A percentile compares a stretch with the other conserved stretches of the same genome.
These are phyloP conservation scores for Solanum habrochaites DNA, from an alignment of 257 asterid genomes.

Conservation along the genomic window DNA sequence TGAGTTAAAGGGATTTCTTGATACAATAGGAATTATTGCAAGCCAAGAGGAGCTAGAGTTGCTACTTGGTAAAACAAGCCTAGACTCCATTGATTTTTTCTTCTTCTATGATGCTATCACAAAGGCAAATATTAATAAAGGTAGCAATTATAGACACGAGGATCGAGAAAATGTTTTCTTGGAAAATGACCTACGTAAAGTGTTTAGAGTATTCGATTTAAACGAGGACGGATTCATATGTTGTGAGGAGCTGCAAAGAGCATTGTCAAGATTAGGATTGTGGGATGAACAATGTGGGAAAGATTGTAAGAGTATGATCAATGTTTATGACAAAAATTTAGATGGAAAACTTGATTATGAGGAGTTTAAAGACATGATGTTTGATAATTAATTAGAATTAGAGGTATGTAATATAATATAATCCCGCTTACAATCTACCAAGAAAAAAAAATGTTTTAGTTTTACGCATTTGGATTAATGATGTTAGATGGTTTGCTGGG, in stretches of 20 bases:
- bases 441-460: neutral
- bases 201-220: constrained; percentile 15
- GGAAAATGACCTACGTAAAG: constrained; percentile 5
- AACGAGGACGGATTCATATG: constrained; percentile 28
- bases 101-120: constrained; percentile 9
- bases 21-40: constrained; percentile 8
- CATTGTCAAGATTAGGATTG: constrained; percentile 17
- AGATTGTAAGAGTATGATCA: constrained; percentile 36
- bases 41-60: constrained; percentile 14
- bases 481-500: neutral
- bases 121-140: neutral
- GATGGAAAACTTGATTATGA: constrained; percentile 60
- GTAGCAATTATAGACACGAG: neutral
- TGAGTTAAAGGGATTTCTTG: constrained; percentile 14
- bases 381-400: neutral
- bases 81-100: constrained; percentile 19
- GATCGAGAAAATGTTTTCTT: neutral
- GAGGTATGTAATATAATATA: neutral
- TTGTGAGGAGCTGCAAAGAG: constrained; percentile 14
- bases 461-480: neutral
- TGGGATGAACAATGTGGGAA: constrained; percentile 11
- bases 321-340: constrained; percentile 28
- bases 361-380: constrained; percentile 60
- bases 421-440: neutral
- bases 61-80: constrained; percentile 6